phyloP scores from a whole-genome alignment of 1,139 yeast genomes.

The Meyerozyma guilliermondii region DNA sequence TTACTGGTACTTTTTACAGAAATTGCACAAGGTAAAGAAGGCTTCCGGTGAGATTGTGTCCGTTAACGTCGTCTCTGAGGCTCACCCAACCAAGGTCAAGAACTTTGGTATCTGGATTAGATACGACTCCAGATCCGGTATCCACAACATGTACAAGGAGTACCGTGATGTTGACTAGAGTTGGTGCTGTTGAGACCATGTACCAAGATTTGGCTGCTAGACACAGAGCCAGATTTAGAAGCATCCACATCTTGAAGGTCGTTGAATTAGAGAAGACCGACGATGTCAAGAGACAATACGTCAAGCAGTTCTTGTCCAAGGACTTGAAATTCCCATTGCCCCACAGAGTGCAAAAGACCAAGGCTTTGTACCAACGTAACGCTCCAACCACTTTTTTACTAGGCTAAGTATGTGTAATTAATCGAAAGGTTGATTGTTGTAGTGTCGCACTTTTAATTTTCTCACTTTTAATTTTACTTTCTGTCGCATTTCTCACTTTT shows the following conservation, averaged over 20 bases:
- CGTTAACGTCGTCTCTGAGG: conserved; percentile 85
- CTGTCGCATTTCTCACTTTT: not conserved
- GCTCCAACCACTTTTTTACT: conserved; percentile 98
- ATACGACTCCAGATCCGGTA: conserved; percentile 99
- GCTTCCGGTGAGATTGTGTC: conserved; percentile 99
- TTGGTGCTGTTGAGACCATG: conserved; percentile 97
- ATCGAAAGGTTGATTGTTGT: conserved; percentile 1
- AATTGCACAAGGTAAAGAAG: conserved; percentile 99
- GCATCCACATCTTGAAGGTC: conserved; percentile 97
- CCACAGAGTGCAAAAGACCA: conserved; percentile 95
- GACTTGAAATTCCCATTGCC: conserved; percentile 99
- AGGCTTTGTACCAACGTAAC: conserved; percentile 83
- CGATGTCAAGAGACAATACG: conserved; percentile 99
- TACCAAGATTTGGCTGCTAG: conserved; percentile 99
- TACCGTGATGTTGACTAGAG: conserved; percentile 99
- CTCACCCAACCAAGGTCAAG: conserved; percentile 98
- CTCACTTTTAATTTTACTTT: not conserved
- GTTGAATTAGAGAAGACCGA: conserved; percentile 97
- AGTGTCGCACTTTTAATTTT: not conserved
- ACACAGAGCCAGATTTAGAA: conserved; percentile 99
- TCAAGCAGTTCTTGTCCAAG: conserved; percentile 93
- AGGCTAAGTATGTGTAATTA: conserved; percentile 18
- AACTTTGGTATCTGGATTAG: conserved; percentile 99
- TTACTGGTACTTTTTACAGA: conserved; percentile 99
- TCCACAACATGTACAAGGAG: conserved; percentile 99